A percentile compares a stretch with the other conserved stretches of the same genome.
phyloP scores from a whole-genome alignment of 2,329 filamentous ascomycete species.

The Nothomitra cinnamomea region DNA sequence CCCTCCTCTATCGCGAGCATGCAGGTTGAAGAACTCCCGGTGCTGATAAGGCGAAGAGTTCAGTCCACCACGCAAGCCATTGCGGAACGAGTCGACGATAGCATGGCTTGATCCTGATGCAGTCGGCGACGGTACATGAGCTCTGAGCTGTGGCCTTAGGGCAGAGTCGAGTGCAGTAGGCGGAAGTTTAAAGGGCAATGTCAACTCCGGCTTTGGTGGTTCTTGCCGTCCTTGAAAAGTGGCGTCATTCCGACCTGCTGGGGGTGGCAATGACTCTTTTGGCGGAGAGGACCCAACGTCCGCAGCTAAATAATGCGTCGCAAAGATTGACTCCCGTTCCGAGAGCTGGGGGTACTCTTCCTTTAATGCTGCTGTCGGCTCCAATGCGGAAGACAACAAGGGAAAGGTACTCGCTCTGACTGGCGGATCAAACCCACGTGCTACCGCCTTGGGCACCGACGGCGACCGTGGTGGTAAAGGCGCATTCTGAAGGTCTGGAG shows the following conservation, averaged over 20 bases:
- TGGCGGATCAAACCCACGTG: background rate
- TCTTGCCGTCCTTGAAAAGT: constrained; percentile 16
- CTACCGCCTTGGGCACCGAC: background rate
- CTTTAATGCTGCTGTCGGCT: background rate
- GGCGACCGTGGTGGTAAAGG: background rate
- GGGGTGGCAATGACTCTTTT: constrained; percentile 19
- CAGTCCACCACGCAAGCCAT: background rate
- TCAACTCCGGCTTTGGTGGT: constrained; percentile 9
- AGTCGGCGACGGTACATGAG: background rate
- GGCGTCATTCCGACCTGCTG: constrained; percentile 17
- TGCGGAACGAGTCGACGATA: background rate
- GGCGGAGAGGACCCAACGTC: constrained; percentile 27
- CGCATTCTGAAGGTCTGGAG: constrained; percentile 1
- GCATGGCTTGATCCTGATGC: background rate
- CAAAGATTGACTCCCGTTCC: constrained; percentile 46
- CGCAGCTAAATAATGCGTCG: constrained; percentile 39
- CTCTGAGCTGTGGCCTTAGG: background rate
- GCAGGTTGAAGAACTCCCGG: background rate
- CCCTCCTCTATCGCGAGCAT: background rate
- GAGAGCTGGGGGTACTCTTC: constrained; percentile 31
- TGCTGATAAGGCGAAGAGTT: background rate
- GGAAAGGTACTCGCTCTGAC: background rate
- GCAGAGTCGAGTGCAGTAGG: background rate
- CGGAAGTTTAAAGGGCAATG: background rate
- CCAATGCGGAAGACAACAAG: background rate